phyloP scores from a whole-genome alignment of 257 asterid genomes.

The Solanum chmielewskii region DNA sequence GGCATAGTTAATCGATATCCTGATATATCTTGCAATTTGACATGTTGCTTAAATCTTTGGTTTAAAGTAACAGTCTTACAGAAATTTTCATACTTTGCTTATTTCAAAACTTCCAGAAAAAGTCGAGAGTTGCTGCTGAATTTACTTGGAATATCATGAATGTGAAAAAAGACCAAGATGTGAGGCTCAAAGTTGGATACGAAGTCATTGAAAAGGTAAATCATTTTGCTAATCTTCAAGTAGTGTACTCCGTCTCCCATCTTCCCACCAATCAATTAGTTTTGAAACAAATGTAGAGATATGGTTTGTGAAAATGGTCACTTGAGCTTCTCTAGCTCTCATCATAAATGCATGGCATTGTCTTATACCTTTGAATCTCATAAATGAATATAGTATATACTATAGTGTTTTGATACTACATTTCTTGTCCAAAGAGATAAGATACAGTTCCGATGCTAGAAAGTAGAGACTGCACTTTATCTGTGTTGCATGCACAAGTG shows the following conservation, averaged over 20 bases:
- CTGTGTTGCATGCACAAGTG: not conserved
- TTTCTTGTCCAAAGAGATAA: not conserved
- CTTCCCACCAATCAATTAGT: not conserved
- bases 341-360: not conserved
- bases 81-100: not conserved
- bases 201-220: conserved; percentile 61
- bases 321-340: not conserved
- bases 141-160: conserved; percentile 50
- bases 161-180: conserved; percentile 66
- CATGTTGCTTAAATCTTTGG: not conserved
- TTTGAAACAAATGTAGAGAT: not conserved
- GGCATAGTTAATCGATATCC: not conserved
- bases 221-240: not conserved
- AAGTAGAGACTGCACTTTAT: not conserved
- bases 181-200: conserved; percentile 74
- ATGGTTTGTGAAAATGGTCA: not conserved
- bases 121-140: conserved; percentile 62
- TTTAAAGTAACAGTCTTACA: not conserved
- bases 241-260: not conserved
- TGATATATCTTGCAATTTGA: not conserved
- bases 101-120: conserved; percentile 26
- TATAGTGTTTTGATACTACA: not conserved
- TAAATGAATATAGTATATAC: not conserved
- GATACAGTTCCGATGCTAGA: not conserved
- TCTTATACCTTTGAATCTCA: not conserved